phyloP scores from a whole-genome alignment of 2,329 filamentous ascomycete genomes.

The Fonsecaea nubica region DNA sequence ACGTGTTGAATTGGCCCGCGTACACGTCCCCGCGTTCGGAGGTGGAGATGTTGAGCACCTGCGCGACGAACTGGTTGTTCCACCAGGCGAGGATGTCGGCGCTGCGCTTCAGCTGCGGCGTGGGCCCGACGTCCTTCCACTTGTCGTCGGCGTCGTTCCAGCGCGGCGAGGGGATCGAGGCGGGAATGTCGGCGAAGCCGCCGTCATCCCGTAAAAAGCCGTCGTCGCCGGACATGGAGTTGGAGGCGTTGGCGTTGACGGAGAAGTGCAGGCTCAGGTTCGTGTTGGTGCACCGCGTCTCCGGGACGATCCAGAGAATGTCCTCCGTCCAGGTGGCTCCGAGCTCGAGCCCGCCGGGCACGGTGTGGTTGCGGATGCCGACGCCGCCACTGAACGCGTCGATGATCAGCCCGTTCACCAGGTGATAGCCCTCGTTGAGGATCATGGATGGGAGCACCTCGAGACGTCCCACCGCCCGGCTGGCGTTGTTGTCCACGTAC shows the following conservation, averaged over 20 bases:
- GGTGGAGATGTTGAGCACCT: constrained; percentile 1
- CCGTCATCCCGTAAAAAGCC: constrained; percentile 7
- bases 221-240: constrained; percentile 7
- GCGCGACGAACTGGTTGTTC: constrained; percentile 11
- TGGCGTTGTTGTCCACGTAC: constrained; percentile 28
- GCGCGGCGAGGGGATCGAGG: not conserved
- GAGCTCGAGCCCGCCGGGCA: constrained; percentile 43
- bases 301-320: constrained; percentile 55
- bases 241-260: constrained; percentile 40
- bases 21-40: not conserved
- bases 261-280: constrained; percentile 42
- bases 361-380: constrained; percentile 56
- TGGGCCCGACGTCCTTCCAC: not conserved
- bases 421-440: constrained; percentile 38
- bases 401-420: constrained; percentile 49
- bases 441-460: constrained; percentile 35
- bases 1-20: constrained; percentile 3
- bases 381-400: constrained; percentile 52
- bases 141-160: not conserved
- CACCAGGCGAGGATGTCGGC: constrained; percentile 11
- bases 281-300: constrained; percentile 53
- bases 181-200: constrained; percentile 3
- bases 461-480: not conserved
- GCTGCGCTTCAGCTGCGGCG: constrained; percentile 5
- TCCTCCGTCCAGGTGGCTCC: constrained; percentile 56